A percentile compares a stretch with the other conserved stretches of the same genome.
Evolutionary conservation across 768 basidiomycete genomes (phyloP).

Genomic region (Auricularia heimuer): DNA sequence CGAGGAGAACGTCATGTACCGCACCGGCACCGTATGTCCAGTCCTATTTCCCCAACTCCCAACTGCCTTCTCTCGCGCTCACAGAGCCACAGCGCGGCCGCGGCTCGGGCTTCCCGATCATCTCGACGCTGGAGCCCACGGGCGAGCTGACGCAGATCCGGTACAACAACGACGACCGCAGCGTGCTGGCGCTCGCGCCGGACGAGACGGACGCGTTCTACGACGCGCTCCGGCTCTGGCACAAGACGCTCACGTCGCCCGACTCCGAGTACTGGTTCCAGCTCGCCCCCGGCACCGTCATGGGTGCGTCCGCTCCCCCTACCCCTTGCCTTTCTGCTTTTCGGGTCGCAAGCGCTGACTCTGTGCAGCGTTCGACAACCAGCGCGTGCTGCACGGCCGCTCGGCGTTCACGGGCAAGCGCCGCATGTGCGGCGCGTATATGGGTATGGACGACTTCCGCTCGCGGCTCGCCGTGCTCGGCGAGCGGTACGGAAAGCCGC

Average conservation of each 20-base stretch:
- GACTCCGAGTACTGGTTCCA: conserved; percentile 92
- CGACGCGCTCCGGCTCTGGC: conserved; percentile 70
- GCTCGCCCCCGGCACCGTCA: conserved; percentile 75
- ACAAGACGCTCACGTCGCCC: conserved; percentile 58
- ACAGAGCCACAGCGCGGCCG: not conserved
- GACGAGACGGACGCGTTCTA: conserved; percentile 75
- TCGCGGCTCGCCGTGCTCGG: conserved; percentile 63
- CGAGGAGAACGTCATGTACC: conserved; percentile 32
- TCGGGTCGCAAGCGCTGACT: not conserved
- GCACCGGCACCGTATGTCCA: conserved; percentile 1
- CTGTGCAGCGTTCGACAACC: conserved; percentile 73
- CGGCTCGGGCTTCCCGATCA: not conserved
- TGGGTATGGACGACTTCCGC: conserved; percentile 82
- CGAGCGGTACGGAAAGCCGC: conserved; percentile 39
- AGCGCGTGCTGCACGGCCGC: conserved; percentile 91
- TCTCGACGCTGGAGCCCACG: not conserved
- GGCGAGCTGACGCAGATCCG: conserved; percentile 61
- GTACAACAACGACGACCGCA: conserved; percentile 94
- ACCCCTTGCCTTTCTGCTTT: not conserved
- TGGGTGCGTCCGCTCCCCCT: conserved; percentile 43
- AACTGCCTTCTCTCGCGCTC: not conserved
- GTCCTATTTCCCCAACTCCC: not conserved
- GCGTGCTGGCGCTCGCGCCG: conserved; percentile 57
- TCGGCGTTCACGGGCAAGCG: conserved; percentile 81
- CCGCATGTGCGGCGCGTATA: conserved; percentile 93